Base-by-base conservation (phyloP, 805 yeast genomes). In the Metschnikowia corniflorae region DNA sequence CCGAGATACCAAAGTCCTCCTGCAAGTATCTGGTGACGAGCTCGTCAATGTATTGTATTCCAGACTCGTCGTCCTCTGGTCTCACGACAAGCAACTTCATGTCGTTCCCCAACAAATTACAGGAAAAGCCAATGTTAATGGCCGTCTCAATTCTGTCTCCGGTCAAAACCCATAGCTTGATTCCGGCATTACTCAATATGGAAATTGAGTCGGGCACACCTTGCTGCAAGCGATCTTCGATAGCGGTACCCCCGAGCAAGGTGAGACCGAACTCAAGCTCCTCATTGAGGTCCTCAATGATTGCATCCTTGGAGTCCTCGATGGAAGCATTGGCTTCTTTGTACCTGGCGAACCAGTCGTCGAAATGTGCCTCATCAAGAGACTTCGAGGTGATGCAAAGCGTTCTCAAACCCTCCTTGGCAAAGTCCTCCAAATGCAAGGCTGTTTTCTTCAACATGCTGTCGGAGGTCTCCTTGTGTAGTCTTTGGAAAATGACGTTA, bases 101-200 rank as follows among this genome's bases (percentile, higher is more conserved):
- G 29, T 71, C 78, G 37, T 71, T 78, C 32, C 76, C 78, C 34
- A 84, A 64, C 49, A 84, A 65, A 44, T 83, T 82, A 61, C 91
- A 84, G 12, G 86, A 78, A 53, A 80, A 84, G 1, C 91, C 93
- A 58, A 84, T 84, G 55, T 82, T 81, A 55, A 84, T 84, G 3
- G 93, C 93, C 7, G 93, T 84, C 59, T 84, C 93, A 34, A 84
- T 78, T 56, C 80, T 78, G 59, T 84, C 93, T 46, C 93, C 93
- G 7, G 93, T 84, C 20, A 84, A 67, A 35, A 84, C 89, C 93
- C 93, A 84, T 32, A 84, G 64, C 57, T 84, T 84, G 50, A 84
- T 79, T 32, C 93, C 93, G 0, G 89, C 91, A 31, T 71, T 64
- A 5, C 79, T 76, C 33, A 84, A 66, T 26, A 78, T 56, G 12